Percentiles rank a stretch among this genome's conserved stretches.
Conservation (phyloP, 2,329 filamentous ascomycete genomes). For the Hypoxylon sp. region DNA sequence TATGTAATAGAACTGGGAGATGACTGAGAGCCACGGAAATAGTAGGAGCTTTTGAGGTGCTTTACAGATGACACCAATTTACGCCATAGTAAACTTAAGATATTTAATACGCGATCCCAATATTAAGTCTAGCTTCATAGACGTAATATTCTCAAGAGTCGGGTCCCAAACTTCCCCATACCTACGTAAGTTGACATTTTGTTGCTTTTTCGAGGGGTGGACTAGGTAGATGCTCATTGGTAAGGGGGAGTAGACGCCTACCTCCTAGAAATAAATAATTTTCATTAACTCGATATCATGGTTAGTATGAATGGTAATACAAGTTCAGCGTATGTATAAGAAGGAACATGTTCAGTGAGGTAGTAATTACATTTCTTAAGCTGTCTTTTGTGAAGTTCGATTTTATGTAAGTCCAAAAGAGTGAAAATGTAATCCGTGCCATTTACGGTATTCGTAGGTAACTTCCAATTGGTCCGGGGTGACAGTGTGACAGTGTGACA, state of each 20-base stretch:
- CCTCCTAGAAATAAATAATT: background rate
- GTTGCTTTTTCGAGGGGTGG: background rate
- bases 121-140: background rate
- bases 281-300: slow-evolving; percentile 3
- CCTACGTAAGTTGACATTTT: background rate
- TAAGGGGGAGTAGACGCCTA: slow-evolving; percentile 13
- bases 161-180: background rate
- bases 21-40: background rate
- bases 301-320: background rate
- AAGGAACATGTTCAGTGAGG: background rate
- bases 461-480: slow-evolving; percentile 15
- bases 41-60: background rate
- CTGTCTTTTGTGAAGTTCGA: slow-evolving; percentile 1
- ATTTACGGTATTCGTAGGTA: slow-evolving; percentile 2
- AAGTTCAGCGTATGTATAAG: background rate
- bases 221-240: background rate
- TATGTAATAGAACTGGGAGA: background rate
- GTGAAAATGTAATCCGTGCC: background rate
- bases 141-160: background rate
- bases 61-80: background rate
- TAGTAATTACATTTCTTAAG: slow-evolving; percentile 2
- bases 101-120: background rate
- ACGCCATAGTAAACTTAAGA: background rate
- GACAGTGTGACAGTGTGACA: background rate
- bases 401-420: slow-evolving; percentile 16